Conservation (phyloP, 1,284 basidiomycete genomes). For the Heterobasidion parviporum region DNA sequence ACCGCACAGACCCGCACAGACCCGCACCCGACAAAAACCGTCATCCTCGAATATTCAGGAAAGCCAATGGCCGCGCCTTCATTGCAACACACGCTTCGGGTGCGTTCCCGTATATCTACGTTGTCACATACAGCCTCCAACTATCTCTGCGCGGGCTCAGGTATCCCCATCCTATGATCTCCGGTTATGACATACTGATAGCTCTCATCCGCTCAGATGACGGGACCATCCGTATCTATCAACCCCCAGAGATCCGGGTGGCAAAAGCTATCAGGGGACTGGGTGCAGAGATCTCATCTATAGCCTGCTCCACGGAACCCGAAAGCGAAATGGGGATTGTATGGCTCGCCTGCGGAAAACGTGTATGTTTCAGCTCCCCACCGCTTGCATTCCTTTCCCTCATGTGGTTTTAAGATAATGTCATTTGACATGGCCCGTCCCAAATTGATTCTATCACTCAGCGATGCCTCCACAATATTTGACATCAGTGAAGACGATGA, state of each 20-base stretch:
- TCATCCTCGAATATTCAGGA: not conserved
- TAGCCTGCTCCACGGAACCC: constrained; percentile 34
- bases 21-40: no score
- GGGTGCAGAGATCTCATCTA: constrained; percentile 50
- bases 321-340: constrained; percentile 33
- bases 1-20: no score
- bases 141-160: constrained; percentile 9
- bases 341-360: constrained; percentile 55
- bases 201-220: constrained; percentile 37
- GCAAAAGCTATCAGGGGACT: constrained; percentile 54
- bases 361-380: constrained; percentile 28
- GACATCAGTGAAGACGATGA: constrained; percentile 42
- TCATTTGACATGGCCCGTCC: constrained; percentile 15
- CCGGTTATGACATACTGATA: constrained; percentile 6
- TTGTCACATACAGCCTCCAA: constrained; percentile 4
- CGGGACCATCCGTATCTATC: constrained; percentile 61
- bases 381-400: not conserved
- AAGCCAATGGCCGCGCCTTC: not conserved
- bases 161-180: constrained; percentile 1
- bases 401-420: constrained; percentile 11
- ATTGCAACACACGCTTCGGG: constrained; percentile 5
- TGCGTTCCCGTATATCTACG: constrained; percentile 11
- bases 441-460: constrained; percentile 18
- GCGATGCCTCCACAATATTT: constrained; percentile 38
- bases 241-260: constrained; percentile 49